Conservation (phyloP, 306 rosid genomes). For the Ochetophila trinervis region DNA sequence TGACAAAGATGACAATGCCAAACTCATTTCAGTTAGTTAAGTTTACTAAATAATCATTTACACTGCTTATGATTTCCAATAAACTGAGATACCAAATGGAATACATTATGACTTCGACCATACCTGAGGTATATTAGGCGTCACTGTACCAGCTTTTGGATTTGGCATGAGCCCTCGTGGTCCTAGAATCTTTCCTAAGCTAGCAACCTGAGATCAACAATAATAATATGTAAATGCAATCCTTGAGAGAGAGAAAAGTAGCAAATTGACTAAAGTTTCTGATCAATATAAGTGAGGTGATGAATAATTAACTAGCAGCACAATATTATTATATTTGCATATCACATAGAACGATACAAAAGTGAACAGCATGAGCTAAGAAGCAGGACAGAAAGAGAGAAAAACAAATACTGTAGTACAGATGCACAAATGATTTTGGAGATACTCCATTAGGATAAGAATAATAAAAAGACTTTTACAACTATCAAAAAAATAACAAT, state of each 20-base stretch:
- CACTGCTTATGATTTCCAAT: background rate
- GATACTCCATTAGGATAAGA: background rate
- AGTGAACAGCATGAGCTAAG: too few relatives aligned
- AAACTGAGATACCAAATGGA: background rate
- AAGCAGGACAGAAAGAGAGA: too few relatives aligned
- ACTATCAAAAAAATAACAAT: background rate
- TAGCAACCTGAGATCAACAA: constrained; percentile 73
- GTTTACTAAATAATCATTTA: background rate
- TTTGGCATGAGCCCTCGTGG: constrained; percentile 99
- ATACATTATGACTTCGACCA: background rate
- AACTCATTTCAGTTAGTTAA: background rate
- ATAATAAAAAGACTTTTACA: constrained; percentile 8
- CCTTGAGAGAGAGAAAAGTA: background rate
- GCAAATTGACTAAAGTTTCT: background rate
- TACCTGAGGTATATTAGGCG: constrained; percentile 96
- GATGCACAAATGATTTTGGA: background rate
- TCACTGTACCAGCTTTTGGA: constrained; percentile 99
- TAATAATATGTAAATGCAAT: constrained; percentile 24
- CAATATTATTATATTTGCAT: too few relatives aligned
- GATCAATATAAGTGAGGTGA: too few relatives aligned
- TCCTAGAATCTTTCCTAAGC: constrained; percentile 93
- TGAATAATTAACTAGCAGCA: too few relatives aligned
- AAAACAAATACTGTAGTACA: too few relatives aligned
- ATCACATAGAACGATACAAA: too few relatives aligned
- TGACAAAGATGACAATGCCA: constrained; percentile 25